Conservation (phyloP, 495 filamentous ascomycete species). For the Penicillium lividum region DNA sequence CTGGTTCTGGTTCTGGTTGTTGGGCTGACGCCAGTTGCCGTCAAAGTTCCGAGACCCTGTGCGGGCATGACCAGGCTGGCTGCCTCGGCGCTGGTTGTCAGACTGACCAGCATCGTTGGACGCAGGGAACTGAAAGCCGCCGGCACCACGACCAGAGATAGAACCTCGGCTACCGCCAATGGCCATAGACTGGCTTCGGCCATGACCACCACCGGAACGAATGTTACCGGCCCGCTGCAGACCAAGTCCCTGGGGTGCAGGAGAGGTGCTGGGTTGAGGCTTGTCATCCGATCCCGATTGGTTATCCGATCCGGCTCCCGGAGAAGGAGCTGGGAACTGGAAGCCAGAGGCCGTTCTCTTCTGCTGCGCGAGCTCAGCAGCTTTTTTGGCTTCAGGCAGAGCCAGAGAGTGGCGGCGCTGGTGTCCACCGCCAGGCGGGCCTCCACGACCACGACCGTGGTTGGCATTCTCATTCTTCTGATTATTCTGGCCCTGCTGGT, state of each 20-base stretch:
- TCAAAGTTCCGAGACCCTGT: constrained; percentile 92
- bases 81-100: constrained; percentile 73
- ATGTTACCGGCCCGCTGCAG: constrained; percentile 54
- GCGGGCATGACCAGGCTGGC: constrained; percentile 68
- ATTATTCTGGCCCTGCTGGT: constrained; percentile 55
- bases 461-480: constrained; percentile 70
- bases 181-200: constrained; percentile 71
- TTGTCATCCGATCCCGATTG: constrained; percentile 44
- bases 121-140: constrained; percentile 70
- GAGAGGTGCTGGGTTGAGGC: constrained; percentile 35
- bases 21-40: constrained; percentile 93
- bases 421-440: constrained; percentile 73
- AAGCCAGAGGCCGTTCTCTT: constrained; percentile 92
- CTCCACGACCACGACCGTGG: constrained; percentile 77
- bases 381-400: constrained; percentile 94
- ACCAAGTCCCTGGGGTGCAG: constrained; percentile 43
- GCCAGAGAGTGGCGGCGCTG: constrained; percentile 94
- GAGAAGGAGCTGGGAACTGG: constrained; percentile 76
- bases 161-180: constrained; percentile 58
- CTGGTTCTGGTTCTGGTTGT: constrained; percentile 56
- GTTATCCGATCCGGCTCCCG: constrained; percentile 58
- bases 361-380: constrained; percentile 93
- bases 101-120: constrained; percentile 51
- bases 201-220: constrained; percentile 53
- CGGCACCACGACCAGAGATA: constrained; percentile 58